Base-by-base conservation (phyloP, 805 yeast genomes). In the Wickerhamomyces ciferrii region DNA sequence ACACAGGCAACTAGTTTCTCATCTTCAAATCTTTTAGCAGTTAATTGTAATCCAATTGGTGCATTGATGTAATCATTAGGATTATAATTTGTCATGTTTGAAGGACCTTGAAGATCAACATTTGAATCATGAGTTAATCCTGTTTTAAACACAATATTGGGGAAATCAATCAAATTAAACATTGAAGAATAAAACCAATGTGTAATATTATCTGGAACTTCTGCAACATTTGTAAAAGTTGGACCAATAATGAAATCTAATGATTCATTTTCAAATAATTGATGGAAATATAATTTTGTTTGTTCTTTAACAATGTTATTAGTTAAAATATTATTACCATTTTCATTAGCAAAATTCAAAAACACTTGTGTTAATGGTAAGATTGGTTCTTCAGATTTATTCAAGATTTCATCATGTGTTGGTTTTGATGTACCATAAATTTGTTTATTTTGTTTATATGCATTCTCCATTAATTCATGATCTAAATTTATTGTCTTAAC, bases 151-250 rank as follows among this genome's bases (percentile, higher is more conserved):
- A 75, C 72, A 52, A 83, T 72, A 38, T 83, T 79, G 40, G 95
- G 94, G 62, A 81, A 75, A 62, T 86, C 94, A 49, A 84, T 64
- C 49, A 85, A 56, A 65, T 86, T 86, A 75, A 78, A 87, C 56
- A 84, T 73, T 3, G 90, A 69, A 11, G 91, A 83, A 71, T 87
- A 87, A 17, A 88, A 83, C 91, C 94, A 87, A 64, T 83, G 84
- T 59, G 73, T 78, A 7, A 85, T 75, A 51, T 76, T 72, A 44
- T 76, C 79, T 39, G 84, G 78, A 41, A 74, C 72, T 20, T 89
- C 88, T 5, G 92, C 88, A 44, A 83, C 85, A 53, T 84, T 83
- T 48, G 78, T 76, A 60, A 79, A 78, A 8, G 81, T 73, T 45
- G 92, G 91, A 47, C 83, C 73, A 41, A 86, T 64, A 49, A 86